Base-by-base conservation (phyloP, 2,329 filamentous ascomycete genomes). In the Fusarium sp. region DNA sequence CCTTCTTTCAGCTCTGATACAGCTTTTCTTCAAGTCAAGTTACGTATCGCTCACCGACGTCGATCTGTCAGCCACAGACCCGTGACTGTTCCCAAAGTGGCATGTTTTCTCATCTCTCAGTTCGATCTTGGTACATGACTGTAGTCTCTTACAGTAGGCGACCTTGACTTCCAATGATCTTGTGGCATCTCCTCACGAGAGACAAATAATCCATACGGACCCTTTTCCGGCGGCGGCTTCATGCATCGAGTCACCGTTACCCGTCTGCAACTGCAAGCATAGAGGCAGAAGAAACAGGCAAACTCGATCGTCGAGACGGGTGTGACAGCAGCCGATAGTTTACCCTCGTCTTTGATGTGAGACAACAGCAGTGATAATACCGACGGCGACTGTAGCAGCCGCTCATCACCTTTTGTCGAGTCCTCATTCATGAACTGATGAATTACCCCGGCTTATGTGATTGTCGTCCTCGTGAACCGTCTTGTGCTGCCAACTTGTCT, bases 51-150 rank as follows among this genome's bases (percentile, higher is more conserved):
- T 52, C 48, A 65, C 63, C 66, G 63, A 58, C 40, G 59, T 60
- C 58, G 57, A 63, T 68, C 70, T 40, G 58, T 68, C 66, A 72
- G 69, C 71, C 60, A 72, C 69, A 66, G 53, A 60, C 61, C 72
- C 73, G 69, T 75, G 72, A 75, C 69, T 67, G 60, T 57, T 65
- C 52, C 60, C 43, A 48, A 58, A 53, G 27, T 64, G 52, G 54
- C 55, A 74, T 74, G 58, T 70, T 54, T 13, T 40, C 25, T 44
- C 34, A 64, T 73, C 43, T 62, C 70, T 65, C 64, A 41, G 55
- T 44, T 54, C 58, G 18, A 59, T 63, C 51, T 41, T 48, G 51
- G 32, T 24, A 46, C 24, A 24, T 4, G 24, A 38, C 20, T 27
- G 10, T 53, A 22, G 32, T 20, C 48, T 40, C 15, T 34, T 34